A percentile compares a stretch with the other conserved stretches of the same genome.
These are phyloP conservation scores for Alternaria ethzedia DNA, from an alignment of 2,329 filamentous ascomycete species.

Conservation along the genomic window DNA sequence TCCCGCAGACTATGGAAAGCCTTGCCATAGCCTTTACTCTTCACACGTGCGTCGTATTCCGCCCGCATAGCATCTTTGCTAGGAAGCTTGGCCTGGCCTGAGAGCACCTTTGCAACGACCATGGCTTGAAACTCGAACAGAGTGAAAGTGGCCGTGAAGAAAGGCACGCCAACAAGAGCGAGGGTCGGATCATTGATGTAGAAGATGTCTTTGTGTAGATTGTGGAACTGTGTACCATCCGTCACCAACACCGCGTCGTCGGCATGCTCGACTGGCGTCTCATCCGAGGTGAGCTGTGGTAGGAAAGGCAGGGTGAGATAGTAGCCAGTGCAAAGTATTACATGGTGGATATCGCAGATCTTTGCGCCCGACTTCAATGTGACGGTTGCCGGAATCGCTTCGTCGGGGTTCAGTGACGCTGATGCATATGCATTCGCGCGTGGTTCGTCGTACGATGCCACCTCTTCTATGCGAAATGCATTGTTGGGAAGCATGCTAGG, in stretches of 20 bases:
- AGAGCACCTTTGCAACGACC: constrained; percentile 63
- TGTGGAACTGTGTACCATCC: constrained; percentile 68
- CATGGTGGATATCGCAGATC: constrained; percentile 63
- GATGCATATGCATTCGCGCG: not conserved
- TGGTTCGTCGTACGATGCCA: constrained; percentile 54
- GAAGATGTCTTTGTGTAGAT: constrained; percentile 74
- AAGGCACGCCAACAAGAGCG: constrained; percentile 69
- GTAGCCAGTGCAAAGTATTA: constrained; percentile 74
- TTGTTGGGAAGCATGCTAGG: constrained; percentile 61
- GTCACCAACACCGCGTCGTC: constrained; percentile 65
- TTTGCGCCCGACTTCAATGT: constrained; percentile 60
- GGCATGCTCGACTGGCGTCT: constrained; percentile 54
- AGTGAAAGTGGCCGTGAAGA: constrained; percentile 71
- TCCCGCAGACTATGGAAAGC: constrained; percentile 54
- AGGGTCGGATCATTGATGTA: constrained; percentile 72
- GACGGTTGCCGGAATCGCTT: constrained; percentile 58
- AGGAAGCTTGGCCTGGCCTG: constrained; percentile 60
- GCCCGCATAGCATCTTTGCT: constrained; percentile 49
- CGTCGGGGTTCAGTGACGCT: constrained; percentile 15
- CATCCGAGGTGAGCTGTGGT: constrained; percentile 56
- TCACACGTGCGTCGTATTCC: constrained; percentile 49
- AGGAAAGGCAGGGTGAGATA: constrained; percentile 72
- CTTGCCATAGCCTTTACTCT: constrained; percentile 51
- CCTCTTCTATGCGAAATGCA: constrained; percentile 59
- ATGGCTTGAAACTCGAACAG: constrained; percentile 75